Evolutionary conservation across 2,329 filamentous ascomycete species (phyloP), one percentile per base, ranked within the genome.

Genomic region (Phyllachora maydis): DNA sequence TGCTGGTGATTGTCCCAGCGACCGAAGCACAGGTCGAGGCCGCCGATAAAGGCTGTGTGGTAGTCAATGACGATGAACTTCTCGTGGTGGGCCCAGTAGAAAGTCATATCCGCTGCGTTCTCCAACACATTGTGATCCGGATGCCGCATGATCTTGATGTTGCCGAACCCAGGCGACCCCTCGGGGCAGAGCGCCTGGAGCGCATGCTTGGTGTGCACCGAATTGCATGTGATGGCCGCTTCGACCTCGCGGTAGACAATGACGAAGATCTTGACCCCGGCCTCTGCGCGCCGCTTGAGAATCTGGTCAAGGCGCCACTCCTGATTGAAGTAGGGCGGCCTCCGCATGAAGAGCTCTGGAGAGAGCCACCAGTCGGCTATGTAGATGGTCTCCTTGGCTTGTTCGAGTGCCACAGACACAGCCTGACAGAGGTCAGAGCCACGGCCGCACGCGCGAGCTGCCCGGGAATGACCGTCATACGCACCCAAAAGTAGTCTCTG

Each of bases 1-100:
- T 95, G 88, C 39, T 91, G 78, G 32, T 76, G 67, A 26, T 65
- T 64, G 39, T 98, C 88, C 83, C 83, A 95, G 25, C 88, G 68
- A 6, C 88, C 88, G 42, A 93, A 98, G 46, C 88, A 98, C 16
- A 95, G 55, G 48, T 98, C 88, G 5, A 98, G 57, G 1, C 88
- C 88, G 24, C 88, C 88, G 28, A 95, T 85, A 40, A 95, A 95
- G 9, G 82, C 88, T 35, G 85, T 50, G 10, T 71, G 64, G 40
- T 91, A 91, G 49, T 95, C 88, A 25, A 95, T 76, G 11, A 98
- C 77, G 26, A 95, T 76, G 41, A 93, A 90, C 43, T 98, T 98
- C 39, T 98, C 88, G 43, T 98, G 88, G 42, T 98, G 88, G 0
- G 88, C 88, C 69, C 85, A 95, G 52, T 92, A 93, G 40, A 93